Conservation (phyloP, 2,329 filamentous ascomycete species). For the Coleophoma eucalyptorum region DNA sequence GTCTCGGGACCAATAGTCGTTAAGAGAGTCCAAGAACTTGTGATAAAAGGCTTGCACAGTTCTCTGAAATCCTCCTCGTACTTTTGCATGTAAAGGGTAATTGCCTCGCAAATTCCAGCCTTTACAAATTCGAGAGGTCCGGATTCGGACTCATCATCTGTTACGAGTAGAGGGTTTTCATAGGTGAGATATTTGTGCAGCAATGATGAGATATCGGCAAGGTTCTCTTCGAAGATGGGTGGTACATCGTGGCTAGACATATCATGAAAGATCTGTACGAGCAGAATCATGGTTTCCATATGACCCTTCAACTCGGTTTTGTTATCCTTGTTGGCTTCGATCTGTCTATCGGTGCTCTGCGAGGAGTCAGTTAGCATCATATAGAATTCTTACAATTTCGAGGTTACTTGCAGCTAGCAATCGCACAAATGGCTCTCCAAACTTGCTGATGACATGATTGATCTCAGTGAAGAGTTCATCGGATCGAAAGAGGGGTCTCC, state of each 20-base stretch:
- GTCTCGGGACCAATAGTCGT: slow-evolving; percentile 83
- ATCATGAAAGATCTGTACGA: slow-evolving; percentile 92
- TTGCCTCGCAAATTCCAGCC: slow-evolving; percentile 86
- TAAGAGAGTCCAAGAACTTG: slow-evolving; percentile 85
- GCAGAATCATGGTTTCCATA: slow-evolving; percentile 81
- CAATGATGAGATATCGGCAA: slow-evolving; percentile 70
- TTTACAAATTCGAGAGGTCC: slow-evolving; percentile 83
- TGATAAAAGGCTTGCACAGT: slow-evolving; percentile 79
- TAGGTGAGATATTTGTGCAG: slow-evolving; percentile 93
- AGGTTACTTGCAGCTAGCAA: slow-evolving; percentile 62
- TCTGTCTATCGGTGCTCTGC: slow-evolving; percentile 64
- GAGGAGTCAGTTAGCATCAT: slow-evolving; percentile 1
- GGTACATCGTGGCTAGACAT: slow-evolving; percentile 96
- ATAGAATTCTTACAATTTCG: slow-evolving; percentile 4
- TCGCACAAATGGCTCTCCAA: slow-evolving; percentile 77
- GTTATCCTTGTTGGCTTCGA: slow-evolving; percentile 73
- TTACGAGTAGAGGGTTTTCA: slow-evolving; percentile 76
- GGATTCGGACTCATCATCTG: slow-evolving; percentile 85
- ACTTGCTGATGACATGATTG: slow-evolving; percentile 87
- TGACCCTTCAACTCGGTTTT: slow-evolving; percentile 70
- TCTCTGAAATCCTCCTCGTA: slow-evolving; percentile 90
- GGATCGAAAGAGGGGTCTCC: slow-evolving; percentile 90
- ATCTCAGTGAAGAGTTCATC: slow-evolving; percentile 93
- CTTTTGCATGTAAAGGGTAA: slow-evolving; percentile 90
- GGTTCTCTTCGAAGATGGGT: slow-evolving; percentile 88